phyloP scores from a whole-genome alignment of 495 filamentous ascomycete species.

The Xanthoparmelia taractica region DNA sequence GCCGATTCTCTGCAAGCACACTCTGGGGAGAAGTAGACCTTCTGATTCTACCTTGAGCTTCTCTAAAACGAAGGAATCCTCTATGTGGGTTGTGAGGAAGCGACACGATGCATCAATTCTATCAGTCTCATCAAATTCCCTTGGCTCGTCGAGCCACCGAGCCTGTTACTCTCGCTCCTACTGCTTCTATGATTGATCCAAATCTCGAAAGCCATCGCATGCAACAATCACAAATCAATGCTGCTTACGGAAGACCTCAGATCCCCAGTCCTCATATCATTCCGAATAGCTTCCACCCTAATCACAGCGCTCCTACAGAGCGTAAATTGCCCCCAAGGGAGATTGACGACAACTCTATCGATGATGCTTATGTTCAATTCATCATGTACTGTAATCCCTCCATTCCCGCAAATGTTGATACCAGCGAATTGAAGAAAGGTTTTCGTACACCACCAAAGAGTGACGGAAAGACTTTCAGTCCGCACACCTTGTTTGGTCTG shows the following conservation, averaged over 20 bases:
- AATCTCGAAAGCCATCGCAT: conserved; percentile 20
- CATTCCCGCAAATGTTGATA: conserved; percentile 62
- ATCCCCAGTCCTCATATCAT: background rate
- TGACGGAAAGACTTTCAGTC: conserved; percentile 86
- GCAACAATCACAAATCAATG: conserved; percentile 14
- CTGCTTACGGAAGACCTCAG: conserved; percentile 10
- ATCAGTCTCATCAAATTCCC: conserved; percentile 20
- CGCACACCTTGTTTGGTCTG: conserved; percentile 71
- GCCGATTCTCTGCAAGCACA: background rate
- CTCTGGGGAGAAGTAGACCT: background rate
- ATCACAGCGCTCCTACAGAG: conserved; percentile 22
- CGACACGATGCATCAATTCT: conserved; percentile 22
- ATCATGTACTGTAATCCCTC: conserved; percentile 87
- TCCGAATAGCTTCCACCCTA: conserved; percentile 7
- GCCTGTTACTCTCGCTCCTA: conserved; percentile 23
- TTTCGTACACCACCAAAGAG: conserved; percentile 84
- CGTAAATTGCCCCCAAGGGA: conserved; percentile 57
- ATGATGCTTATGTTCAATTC: conserved; percentile 81
- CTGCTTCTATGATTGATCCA: conserved; percentile 27
- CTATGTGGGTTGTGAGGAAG: background rate
- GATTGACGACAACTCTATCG: conserved; percentile 66
- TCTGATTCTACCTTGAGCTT: background rate
- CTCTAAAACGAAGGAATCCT: background rate
- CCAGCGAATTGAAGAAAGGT: conserved; percentile 63
- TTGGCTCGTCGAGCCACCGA: conserved; percentile 20